Base-by-base conservation (phyloP, 345 rosid species). In the Sisymbrium altissimum region DNA sequence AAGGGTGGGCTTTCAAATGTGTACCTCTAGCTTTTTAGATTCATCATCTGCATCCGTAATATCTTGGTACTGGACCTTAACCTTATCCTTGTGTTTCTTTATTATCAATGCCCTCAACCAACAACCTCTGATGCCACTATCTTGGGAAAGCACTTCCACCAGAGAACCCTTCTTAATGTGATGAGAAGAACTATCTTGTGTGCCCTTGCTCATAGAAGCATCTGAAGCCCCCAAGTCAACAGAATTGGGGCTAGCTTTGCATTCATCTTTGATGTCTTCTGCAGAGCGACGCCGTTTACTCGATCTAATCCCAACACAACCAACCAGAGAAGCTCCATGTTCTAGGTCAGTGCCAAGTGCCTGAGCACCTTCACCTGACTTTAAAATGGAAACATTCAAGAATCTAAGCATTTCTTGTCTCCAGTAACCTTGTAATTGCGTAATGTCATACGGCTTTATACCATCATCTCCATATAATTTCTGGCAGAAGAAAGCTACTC, bases 111-210 rank as follows among this genome's bases (percentile, higher is more conserved):
- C 96, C 75, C 82, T 86, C 77, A 87, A 84, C 98, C 96, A 92
- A 73, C 96, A 92, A 10, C 96, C 98, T 73, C 87, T 84, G 49
- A 92, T 66, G 73, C 98, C 96, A 82, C 98, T 89, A 61, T 92
- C 96, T 76, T 88, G 87, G 14, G 88, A 83, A 30, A 88, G 88
- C 61, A 92, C 84, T 80, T 90, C 95, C 52, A 92, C 84, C 68
- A 81, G 78, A 48, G 84, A 85, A 45, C 98, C 96, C 63, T 84
- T 81, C 44, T 80, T 72, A 2, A 87, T 62, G 78, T 53, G 46
- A n/a, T 25, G 73, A 29, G 64, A 45, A 12, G 68, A 36, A 72
- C 35, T 54, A 44, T 70, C 77, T 71, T 66, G 57, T 21, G 66
- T n/a, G 21, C 60, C 80, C 33, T 25, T 29, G 50, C 65, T 45